Base-by-base conservation (phyloP, 1,284 basidiomycete genomes). In the Butyriboletus appendiculatus region DNA sequence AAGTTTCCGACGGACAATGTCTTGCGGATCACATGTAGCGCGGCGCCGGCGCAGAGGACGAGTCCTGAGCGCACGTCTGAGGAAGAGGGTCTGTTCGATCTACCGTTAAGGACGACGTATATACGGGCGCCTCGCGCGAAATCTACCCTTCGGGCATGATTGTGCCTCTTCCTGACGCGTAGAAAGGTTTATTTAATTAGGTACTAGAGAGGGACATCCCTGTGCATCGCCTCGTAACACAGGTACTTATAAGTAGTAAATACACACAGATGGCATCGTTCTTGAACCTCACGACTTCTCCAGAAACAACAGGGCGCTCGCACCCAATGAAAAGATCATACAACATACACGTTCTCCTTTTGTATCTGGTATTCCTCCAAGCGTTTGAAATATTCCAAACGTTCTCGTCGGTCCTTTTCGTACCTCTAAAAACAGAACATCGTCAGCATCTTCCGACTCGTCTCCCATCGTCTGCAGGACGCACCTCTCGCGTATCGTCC, bases 331-430 rank as follows among this genome's bases (percentile, higher is more conserved):
- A 37, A 38, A 37, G 5, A 11, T 82, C 70, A 85, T 48, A 85
- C 71, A 47, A 85, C 74, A 65, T 83, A 85, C 30, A 85, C 81
- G 50, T 82, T 78, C 66, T 85, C 82, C 57, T 80, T 80, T 52
- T 77, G 75, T 16, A 85, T 70, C 55, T 77, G 70, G 58, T 84
- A 85, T 15, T 71, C 73, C 22, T 82, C 77, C 24, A 85, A 61
- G 50, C 76, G 73, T 62, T 75, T 78, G 67, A 83, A 85, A 64
- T 83, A 85, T 45, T 81, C 79, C 34, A 81, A 50, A n/a, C 81
- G 76, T 15, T 75, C 80, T 54, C 75, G 72, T n/a, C 79, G 76
- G 41, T 80, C 79, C 32, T 64, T 67, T 45, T 76, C 73, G 57
- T 72, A 73, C 60, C 68, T 74, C 78, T 81, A 22, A 42, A 14